Evolutionary conservation across 2,329 filamentous ascomycete genomes (phyloP).

Genomic region (Herpotrichia juniperi): DNA sequence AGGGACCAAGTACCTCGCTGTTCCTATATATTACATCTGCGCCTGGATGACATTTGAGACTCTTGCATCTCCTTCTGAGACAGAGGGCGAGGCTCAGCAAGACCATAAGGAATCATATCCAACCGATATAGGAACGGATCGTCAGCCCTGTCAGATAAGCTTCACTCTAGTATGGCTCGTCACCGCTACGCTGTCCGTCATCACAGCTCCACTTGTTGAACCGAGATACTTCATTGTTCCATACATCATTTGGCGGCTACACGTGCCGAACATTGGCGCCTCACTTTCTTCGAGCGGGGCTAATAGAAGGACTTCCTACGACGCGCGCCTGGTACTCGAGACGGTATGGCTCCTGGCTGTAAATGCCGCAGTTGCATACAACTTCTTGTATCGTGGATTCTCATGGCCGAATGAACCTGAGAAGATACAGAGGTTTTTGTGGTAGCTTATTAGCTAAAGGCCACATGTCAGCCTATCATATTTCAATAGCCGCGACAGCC

Average conservation of each 20-base stretch:
- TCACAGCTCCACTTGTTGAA: slow-evolving; percentile 91
- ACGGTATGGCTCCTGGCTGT: slow-evolving; percentile 72
- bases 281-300: slow-evolving; percentile 12
- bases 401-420: slow-evolving; percentile 68
- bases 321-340: slow-evolving; percentile 62
- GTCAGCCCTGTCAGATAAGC: slow-evolving; percentile 32
- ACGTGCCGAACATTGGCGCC: slow-evolving; percentile 63
- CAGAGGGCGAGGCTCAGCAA: neutral
- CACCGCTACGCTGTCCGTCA: slow-evolving; percentile 76
- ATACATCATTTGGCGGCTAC: slow-evolving; percentile 89
- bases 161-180: slow-evolving; percentile 69
- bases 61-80: slow-evolving; percentile 51
- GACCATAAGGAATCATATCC: slow-evolving; percentile 5
- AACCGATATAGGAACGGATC: slow-evolving; percentile 5
- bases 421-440: slow-evolving; percentile 78
- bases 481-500: slow-evolving; percentile 4
- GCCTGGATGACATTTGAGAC: slow-evolving; percentile 71
- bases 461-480: slow-evolving; percentile 4
- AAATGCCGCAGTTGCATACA: slow-evolving; percentile 70
- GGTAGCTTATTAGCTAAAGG: slow-evolving; percentile 21
- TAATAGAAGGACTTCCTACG: slow-evolving; percentile 26
- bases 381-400: slow-evolving; percentile 74
- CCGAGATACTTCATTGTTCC: slow-evolving; percentile 95
- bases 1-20: slow-evolving; percentile 69
- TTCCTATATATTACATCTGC: slow-evolving; percentile 72